A percentile compares a stretch with the other conserved stretches of the same genome.
These are phyloP conservation scores for Sarocladium kiliense DNA, from an alignment of 2,329 filamentous ascomycete genomes.

Conservation along the genomic window DNA sequence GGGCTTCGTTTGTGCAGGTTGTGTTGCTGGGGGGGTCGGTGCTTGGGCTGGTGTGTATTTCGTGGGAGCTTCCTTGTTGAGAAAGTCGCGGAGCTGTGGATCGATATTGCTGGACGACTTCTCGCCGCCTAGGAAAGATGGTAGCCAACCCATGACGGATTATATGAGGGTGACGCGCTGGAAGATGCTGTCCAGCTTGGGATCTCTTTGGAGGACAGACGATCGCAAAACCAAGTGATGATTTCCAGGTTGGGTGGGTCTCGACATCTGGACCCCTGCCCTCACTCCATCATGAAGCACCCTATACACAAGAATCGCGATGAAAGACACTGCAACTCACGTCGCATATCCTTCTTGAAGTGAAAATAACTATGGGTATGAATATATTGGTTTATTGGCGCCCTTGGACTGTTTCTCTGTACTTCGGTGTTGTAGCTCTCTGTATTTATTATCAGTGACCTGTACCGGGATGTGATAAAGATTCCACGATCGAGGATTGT, in stretches of 20 bases:
- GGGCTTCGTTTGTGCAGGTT: not conserved
- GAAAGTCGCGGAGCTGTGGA: slow-evolving; percentile 76
- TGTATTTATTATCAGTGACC: no score
- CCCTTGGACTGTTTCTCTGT: no score
- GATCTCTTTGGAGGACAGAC: not conserved
- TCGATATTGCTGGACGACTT: slow-evolving; percentile 62
- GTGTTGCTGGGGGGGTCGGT: not conserved
- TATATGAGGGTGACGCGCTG: not conserved
- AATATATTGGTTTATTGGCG: no score
- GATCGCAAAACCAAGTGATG: not conserved
- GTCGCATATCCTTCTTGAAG: no score
- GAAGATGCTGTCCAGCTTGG: not conserved
- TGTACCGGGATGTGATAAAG: no score
- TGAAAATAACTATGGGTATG: no score
- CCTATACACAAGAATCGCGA: not conserved
- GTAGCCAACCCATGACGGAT: slow-evolving; percentile 52
- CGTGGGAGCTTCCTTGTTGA: slow-evolving; percentile 74
- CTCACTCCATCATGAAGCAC: not conserved
- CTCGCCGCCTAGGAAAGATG: slow-evolving; percentile 45
- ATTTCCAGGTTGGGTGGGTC: not conserved
- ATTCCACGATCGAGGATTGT: no score
- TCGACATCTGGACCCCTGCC: not conserved
- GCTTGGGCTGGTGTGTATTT: slow-evolving; percentile 45
- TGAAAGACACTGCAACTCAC: no score
- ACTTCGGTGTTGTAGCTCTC: no score